Conservation (phyloP, 805 yeast genomes). For the Kodamaea hsintzibuensis region DNA sequence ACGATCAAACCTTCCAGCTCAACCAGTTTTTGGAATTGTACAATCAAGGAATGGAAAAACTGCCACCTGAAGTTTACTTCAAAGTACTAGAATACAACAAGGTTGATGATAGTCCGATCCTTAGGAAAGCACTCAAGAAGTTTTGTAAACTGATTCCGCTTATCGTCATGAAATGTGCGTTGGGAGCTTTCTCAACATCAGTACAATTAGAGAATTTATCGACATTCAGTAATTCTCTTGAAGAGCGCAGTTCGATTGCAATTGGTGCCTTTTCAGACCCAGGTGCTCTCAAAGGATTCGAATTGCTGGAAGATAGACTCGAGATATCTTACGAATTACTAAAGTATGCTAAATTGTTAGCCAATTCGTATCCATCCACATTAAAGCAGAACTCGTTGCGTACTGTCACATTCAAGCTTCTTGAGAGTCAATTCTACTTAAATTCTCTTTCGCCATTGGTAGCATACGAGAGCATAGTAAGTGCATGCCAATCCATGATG, state of each 20-base stretch:
- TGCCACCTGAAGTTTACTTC: constrained; percentile 14
- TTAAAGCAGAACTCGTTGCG: constrained; percentile 16
- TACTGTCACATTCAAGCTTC: constrained; percentile 21
- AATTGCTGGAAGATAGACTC: constrained; percentile 20
- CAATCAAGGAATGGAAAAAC: constrained; percentile 5
- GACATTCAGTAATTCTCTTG: constrained; percentile 26
- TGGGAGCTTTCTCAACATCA: constrained; percentile 33
- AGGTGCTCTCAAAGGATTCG: constrained; percentile 4
- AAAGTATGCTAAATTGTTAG: constrained; percentile 22
- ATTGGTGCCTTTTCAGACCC: constrained; percentile 21
- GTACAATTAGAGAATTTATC: constrained; percentile 34
- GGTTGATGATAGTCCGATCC: constrained; percentile 19
- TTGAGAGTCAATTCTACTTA: constrained; percentile 30
- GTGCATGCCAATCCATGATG: constrained; percentile 33
- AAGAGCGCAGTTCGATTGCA: constrained; percentile 24
- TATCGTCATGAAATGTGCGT: constrained; percentile 30
- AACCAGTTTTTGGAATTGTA: constrained; percentile 14
- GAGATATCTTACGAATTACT: constrained; percentile 23
- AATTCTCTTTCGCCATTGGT: constrained; percentile 26
- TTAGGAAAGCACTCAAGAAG: constrained; percentile 20
- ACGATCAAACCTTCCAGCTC: constrained; percentile 19
- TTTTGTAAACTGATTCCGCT: constrained; percentile 28
- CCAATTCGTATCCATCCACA: constrained; percentile 23
- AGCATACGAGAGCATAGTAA: constrained; percentile 25
- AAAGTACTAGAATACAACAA: constrained; percentile 16